Evolutionary conservation across 139 green algal species (phyloP), one percentile per base, ranked within the genome.

Genomic region (Tetraselmis chui): DNA sequence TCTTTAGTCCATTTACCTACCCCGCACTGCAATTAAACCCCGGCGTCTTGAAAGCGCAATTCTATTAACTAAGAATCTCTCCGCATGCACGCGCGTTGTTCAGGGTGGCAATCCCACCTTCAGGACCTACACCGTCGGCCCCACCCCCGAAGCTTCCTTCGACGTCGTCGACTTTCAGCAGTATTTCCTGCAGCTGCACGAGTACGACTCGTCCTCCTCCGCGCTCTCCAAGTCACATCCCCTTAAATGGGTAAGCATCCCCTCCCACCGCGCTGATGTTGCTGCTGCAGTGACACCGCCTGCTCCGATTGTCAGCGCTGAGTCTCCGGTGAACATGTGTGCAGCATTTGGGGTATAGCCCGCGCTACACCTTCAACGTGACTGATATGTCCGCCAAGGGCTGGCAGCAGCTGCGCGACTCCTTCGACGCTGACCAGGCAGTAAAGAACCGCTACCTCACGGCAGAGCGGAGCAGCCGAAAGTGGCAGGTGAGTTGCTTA

Each of bases 131-230:
- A 5, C 5, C 18, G 18, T 29, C 75, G 28, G 75, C 5, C 27
- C 75, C 75, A 32, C 5, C 75, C 28, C 77, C 22, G 32, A 31
- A 2, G 45, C 32, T 29, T 27, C 77, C 28, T 32, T 59, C 24
- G 31, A 80, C 77, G 31, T 80, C 23, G 29, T 80, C 77, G 77
- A 80, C 77, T 32, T 80, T 5, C 24, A 28, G 23, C 31, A 80
- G 77, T 80, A 45, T 29, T 32, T 28, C 24, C 29, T 32, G 77
- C 77, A 27, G 24, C 31, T 28, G 27, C 22, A 80, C 29, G 77
- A 31, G 77, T 31, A 80, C 77, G 77, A 59, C 28, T 31, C 32
- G 2, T 31, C 77, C 24, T 80, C 29, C 28, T 31, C 31, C 28
- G 29, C 11, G 11, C 45, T 67, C 45, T 67, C 45, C 45, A 67